Percentiles rank a stretch among this genome's conserved stretches.
Conservation (phyloP, 192 early-diverging fungal genomes). For the Pecoramyces ruminantium region DNA sequence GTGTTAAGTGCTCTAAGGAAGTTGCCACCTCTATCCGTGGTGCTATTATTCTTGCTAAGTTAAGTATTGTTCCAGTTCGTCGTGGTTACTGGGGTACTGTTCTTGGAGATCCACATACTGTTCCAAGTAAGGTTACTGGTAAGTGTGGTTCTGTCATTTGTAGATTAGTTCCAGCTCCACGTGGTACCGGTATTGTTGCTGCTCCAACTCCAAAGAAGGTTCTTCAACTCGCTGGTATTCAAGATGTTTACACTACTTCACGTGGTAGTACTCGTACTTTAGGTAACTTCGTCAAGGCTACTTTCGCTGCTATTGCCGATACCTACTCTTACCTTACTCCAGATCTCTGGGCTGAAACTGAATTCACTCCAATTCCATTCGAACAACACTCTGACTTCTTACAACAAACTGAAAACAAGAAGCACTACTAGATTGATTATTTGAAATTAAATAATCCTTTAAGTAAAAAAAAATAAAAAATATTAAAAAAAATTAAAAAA, state of each 20-base stretch:
- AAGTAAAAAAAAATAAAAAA: too few species aligned
- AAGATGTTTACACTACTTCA: constrained; percentile 93
- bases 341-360: constrained; percentile 85
- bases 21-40: constrained; percentile 97
- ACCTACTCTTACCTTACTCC: background rate
- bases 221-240: constrained; percentile 88
- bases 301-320: background rate
- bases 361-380: constrained; percentile 27
- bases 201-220: constrained; percentile 96
- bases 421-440: background rate
- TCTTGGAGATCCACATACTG: constrained; percentile 94
- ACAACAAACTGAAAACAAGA: background rate
- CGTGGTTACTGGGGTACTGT: constrained; percentile 97
- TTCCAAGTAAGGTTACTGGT: constrained; percentile 85
- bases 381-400: background rate
- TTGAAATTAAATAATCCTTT: too few species aligned
- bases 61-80: constrained; percentile 92
- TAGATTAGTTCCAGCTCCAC: constrained; percentile 93
- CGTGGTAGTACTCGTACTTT: constrained; percentile 94
- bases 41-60: constrained; percentile 97
- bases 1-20: constrained; percentile 99
- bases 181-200: constrained; percentile 97
- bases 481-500: too few species aligned
- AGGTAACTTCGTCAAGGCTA: constrained; percentile 99
- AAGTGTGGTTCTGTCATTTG: constrained; percentile 67